Evolutionary conservation across 2,329 filamentous ascomycete species (phyloP).

Genomic region (Beauveria sp.): DNA sequence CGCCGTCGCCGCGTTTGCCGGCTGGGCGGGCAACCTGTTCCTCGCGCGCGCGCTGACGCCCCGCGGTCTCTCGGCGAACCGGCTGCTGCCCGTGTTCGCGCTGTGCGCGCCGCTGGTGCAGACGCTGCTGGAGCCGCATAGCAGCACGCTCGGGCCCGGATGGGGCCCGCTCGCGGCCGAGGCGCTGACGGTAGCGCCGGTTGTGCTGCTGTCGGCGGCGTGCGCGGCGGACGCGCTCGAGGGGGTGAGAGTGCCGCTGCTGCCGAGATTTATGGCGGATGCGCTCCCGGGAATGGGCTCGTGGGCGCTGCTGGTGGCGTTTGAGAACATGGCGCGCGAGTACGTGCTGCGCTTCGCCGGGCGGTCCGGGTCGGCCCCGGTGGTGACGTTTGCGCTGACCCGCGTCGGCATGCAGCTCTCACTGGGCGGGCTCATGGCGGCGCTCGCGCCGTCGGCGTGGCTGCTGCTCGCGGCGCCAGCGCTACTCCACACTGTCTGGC

Average conservation of each 20-base stretch:
- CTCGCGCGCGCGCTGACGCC: slow-evolving; percentile 29
- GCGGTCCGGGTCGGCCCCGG: not conserved
- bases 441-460: slow-evolving; percentile 61
- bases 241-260: slow-evolving; percentile 44
- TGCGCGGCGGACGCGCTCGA: slow-evolving; percentile 59
- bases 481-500: slow-evolving; percentile 59
- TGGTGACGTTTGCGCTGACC: slow-evolving; percentile 53
- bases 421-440: slow-evolving; percentile 56
- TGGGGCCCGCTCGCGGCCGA: slow-evolving; percentile 74
- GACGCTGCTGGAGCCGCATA: slow-evolving; percentile 60
- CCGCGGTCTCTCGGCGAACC: slow-evolving; percentile 36
- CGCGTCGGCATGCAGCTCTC: slow-evolving; percentile 65
- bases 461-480: slow-evolving; percentile 63
- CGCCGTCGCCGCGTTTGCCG: slow-evolving; percentile 59
- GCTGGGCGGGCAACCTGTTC: slow-evolving; percentile 61
- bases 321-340: slow-evolving; percentile 25
- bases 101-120: slow-evolving; percentile 69
- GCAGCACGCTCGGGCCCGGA: slow-evolving; percentile 55
- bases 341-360: slow-evolving; percentile 8
- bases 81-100: slow-evolving; percentile 64
- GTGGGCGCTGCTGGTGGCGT: slow-evolving; percentile 56
- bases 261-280: slow-evolving; percentile 53
- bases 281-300: slow-evolving; percentile 58
- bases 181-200: slow-evolving; percentile 60
- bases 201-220: slow-evolving; percentile 56